phyloP scores from a whole-genome alignment of 2,329 filamentous ascomycete species.

The Whalleya microplaca region DNA sequence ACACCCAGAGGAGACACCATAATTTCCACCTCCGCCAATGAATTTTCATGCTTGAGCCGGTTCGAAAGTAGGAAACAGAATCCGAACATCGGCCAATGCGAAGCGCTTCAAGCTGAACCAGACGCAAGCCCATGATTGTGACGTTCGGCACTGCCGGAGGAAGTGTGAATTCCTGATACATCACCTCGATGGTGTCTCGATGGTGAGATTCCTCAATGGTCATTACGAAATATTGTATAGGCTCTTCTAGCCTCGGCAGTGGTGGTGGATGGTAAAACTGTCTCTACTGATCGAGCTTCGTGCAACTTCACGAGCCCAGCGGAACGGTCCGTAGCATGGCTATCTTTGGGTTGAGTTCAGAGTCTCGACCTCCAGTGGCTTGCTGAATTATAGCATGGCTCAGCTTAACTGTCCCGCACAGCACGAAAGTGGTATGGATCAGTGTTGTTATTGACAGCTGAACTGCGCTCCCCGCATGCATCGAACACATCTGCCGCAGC shows the following conservation, averaged over 20 bases:
- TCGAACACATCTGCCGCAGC: neutral
- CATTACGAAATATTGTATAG: neutral
- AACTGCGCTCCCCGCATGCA: neutral
- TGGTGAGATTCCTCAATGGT: neutral
- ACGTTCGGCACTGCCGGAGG: conserved; percentile 9
- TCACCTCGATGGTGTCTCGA: conserved; percentile 5
- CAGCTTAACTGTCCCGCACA: neutral
- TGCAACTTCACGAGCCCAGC: no score
- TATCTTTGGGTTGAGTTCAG: neutral
- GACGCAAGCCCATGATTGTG: neutral
- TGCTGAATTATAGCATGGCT: neutral
- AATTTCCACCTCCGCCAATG: neutral
- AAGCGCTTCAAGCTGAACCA: conserved; percentile 3
- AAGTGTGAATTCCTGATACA: conserved; percentile 5
- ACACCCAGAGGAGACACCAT: conserved; percentile 2
- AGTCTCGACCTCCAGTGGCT: neutral
- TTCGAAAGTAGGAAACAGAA: neutral
- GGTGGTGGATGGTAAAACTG: neutral
- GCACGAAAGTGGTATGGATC: neutral
- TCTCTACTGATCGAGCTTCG: no score
- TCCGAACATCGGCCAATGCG: neutral
- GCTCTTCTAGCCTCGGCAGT: neutral
- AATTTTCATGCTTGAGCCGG: conserved; percentile 1
- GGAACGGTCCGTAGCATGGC: neutral
- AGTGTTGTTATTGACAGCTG: neutral